Conservation (phyloP, 176 grass and related monocot species). For the Lolium rigidum region DNA sequence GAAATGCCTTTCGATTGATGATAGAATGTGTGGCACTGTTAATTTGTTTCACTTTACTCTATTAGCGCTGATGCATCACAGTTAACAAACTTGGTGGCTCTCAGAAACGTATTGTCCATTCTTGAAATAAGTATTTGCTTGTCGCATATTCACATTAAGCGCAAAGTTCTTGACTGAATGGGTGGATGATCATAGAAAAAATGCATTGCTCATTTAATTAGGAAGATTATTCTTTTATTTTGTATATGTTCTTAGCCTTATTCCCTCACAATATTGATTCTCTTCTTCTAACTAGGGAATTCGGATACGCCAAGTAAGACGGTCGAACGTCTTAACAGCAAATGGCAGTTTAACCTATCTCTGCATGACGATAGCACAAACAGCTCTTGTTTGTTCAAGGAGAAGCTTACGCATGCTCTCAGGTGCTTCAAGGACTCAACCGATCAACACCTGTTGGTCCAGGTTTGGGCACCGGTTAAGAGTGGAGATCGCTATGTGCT, state of each 20-base stretch:
- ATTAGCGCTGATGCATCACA: not conserved
- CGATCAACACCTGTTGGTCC: constrained; percentile 82
- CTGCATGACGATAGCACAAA: constrained; percentile 54
- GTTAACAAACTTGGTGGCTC: not conserved
- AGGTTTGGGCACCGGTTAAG: constrained; percentile 97
- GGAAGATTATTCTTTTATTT: constrained; percentile 8
- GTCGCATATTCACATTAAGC: not conserved
- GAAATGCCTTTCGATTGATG: constrained; percentile 12
- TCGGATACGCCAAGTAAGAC: constrained; percentile 52
- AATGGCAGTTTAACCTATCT: constrained; percentile 63
- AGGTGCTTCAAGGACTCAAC: constrained; percentile 92
- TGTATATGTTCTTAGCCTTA: not conserved
- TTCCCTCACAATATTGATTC: constrained; percentile 27
- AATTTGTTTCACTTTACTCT: constrained; percentile 16
- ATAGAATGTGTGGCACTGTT: constrained; percentile 14
- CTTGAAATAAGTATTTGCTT: constrained; percentile 31
- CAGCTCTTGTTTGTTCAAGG: constrained; percentile 70
- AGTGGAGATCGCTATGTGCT: constrained; percentile 79
- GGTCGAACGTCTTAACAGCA: constrained; percentile 40
- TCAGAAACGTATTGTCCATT: not conserved
- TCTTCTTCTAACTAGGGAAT: constrained; percentile 53
- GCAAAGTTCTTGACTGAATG: not conserved
- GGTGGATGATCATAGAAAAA: not conserved
- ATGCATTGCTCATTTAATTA: not conserved
- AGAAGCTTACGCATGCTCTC: constrained; percentile 83